These are phyloP conservation scores for Phyllosticta citriasiana DNA, from an alignment of 2,329 filamentous ascomycete species.

Conservation along the genomic window DNA sequence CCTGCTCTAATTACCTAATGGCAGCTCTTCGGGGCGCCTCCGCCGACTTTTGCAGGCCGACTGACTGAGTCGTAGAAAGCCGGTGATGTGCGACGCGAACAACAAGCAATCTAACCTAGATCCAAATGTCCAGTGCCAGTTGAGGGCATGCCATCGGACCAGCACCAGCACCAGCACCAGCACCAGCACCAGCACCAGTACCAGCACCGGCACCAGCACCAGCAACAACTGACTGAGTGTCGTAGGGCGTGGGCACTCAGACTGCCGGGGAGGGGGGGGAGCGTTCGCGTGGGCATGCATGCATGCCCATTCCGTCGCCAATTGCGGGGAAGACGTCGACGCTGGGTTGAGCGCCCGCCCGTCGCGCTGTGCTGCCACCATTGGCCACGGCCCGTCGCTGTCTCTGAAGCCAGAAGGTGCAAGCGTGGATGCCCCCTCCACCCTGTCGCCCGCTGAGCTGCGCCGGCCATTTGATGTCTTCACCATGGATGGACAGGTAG, in stretches of 20 bases:
- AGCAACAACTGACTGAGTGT: not conserved
- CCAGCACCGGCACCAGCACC: not conserved
- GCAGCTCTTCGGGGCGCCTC: slow-evolving; percentile 11
- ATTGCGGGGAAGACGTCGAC: slow-evolving; percentile 13
- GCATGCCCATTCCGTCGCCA: not conserved
- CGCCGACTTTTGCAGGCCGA: slow-evolving; percentile 4
- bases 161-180: slow-evolving; percentile 4
- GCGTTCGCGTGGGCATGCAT: not conserved
- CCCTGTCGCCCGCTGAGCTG: too few relatives aligned
- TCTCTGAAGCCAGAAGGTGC: not conserved
- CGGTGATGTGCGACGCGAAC: slow-evolving; percentile 6
- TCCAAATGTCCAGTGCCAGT: too few relatives aligned
- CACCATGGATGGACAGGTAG: too few relatives aligned
- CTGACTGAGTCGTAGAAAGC: slow-evolving; percentile 9
- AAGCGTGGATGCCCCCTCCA: not conserved
- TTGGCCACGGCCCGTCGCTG: not conserved
- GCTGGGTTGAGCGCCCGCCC: not conserved
- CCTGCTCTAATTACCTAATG: slow-evolving; percentile 13
- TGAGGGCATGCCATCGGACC: too few relatives aligned
- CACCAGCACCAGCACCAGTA: too few relatives aligned
- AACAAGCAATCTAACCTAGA: too few relatives aligned
- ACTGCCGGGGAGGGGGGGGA: too few relatives aligned
- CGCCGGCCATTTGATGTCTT: too few relatives aligned
- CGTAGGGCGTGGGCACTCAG: not conserved
- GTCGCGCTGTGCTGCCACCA: not conserved